phyloP scores from a whole-genome alignment of 768 basidiomycete species.

The Phylloporus sp. region DNA sequence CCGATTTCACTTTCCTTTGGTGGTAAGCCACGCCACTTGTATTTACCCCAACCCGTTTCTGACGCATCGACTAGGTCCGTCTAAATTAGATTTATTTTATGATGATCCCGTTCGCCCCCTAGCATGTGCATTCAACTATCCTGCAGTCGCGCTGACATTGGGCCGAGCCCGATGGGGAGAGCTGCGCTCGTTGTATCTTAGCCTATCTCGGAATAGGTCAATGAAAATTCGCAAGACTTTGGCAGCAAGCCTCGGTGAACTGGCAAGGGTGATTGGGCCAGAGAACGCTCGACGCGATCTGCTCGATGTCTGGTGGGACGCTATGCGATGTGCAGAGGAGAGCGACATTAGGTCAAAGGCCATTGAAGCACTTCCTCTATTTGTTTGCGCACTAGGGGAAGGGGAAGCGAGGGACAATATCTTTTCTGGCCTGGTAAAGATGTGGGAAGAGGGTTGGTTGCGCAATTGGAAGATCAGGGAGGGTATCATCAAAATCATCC shows the following conservation, averaged over 20 bases:
- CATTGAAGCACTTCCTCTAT: constrained; percentile 56
- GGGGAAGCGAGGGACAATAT: constrained; percentile 40
- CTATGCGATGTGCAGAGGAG: constrained; percentile 52
- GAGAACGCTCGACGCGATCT: constrained; percentile 65
- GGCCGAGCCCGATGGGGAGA: constrained; percentile 72
- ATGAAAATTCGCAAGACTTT: constrained; percentile 71
- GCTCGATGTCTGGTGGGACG: constrained; percentile 64
- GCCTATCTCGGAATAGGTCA: constrained; percentile 55
- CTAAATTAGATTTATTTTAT: constrained; percentile 43
- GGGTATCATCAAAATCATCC: constrained; percentile 52
- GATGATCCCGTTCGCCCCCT: constrained; percentile 68
- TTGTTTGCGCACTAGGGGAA: constrained; percentile 49
- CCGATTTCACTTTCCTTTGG: constrained; percentile 12
- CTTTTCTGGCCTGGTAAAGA: constrained; percentile 43
- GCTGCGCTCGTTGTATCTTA: constrained; percentile 61
- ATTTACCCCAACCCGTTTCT: constrained; percentile 1
- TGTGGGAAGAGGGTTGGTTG: constrained; percentile 58
- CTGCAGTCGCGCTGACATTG: constrained; percentile 81
- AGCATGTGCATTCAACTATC: constrained; percentile 86
- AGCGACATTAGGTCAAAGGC: constrained; percentile 65
- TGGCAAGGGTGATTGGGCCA: constrained; percentile 79
- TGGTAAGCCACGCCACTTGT: constrained; percentile 16
- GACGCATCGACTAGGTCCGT: constrained; percentile 14
- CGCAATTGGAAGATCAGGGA: constrained; percentile 81
- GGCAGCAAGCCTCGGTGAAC: constrained; percentile 83